Conservation (phyloP, 2,329 filamentous ascomycete genomes). For the Trichoderma harzianum region DNA sequence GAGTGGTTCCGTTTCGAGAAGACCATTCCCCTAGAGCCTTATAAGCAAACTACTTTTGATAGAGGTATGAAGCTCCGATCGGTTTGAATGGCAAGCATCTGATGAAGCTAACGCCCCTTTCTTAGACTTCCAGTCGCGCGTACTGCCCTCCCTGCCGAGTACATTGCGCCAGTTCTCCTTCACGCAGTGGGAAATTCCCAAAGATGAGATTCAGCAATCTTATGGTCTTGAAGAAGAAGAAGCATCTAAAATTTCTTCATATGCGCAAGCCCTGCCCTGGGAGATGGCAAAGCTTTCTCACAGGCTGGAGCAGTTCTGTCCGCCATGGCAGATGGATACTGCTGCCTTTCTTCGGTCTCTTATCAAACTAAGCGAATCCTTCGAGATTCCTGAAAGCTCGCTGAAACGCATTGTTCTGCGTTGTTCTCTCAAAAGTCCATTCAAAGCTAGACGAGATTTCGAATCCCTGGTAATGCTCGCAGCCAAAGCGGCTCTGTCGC, state of each 20-base stretch:
- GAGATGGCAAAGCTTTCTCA: neutral
- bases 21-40: neutral
- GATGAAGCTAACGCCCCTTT: neutral
- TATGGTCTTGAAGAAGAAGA: too few species aligned
- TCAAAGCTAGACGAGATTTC: neutral
- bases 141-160: neutral
- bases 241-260: neutral
- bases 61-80: neutral
- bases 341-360: neutral
- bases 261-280: neutral
- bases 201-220: neutral
- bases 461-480: neutral
- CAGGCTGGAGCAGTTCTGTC: neutral
- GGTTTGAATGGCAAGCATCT: neutral
- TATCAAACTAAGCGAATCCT: neutral
- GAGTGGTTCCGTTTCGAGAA: neutral
- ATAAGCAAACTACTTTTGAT: neutral
- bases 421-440: neutral
- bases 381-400: neutral
- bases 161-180: neutral
- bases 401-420: neutral
- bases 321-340: neutral
- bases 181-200: neutral
- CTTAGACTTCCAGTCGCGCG: neutral
- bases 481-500: neutral